Conservation (phyloP, 192 early-diverging fungal genomes). For the Entophlyctis luteolus region DNA sequence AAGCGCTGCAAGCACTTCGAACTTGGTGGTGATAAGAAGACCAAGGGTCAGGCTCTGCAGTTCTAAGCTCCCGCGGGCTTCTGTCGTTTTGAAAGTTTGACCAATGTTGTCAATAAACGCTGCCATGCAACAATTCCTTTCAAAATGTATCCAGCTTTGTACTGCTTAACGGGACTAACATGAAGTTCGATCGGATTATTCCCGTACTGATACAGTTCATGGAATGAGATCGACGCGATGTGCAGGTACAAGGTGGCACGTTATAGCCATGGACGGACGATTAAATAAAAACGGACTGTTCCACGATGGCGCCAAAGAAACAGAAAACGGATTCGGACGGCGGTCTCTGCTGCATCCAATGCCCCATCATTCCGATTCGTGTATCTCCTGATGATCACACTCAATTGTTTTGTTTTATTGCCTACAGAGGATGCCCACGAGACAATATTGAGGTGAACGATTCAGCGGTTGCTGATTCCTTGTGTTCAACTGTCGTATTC, state of each 20-base stretch:
- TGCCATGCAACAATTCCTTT: background rate
- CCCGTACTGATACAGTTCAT: background rate
- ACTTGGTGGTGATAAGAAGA: constrained; percentile 99
- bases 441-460: constrained; percentile 7
- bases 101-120: background rate
- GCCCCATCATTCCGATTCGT: background rate
- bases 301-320: background rate
- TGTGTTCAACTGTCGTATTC: background rate
- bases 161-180: background rate
- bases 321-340: background rate
- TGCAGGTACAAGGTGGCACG: no score
- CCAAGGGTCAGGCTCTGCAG: constrained; percentile 77
- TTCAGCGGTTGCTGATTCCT: background rate
- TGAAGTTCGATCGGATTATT: background rate
- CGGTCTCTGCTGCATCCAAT: background rate
- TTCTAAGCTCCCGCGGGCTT: constrained; percentile 68
- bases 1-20: constrained; percentile 99
- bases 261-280: no score
- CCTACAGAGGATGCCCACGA: constrained; percentile 15
- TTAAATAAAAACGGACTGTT: no score
- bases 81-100: background rate
- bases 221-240: no score
- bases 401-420: no score
- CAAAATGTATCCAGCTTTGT: background rate
- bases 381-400: background rate